A percentile compares a stretch with the other conserved stretches of the same genome.
phyloP scores from a whole-genome alignment of 176 grass and related monocot genomes.

The Oryza meyeriana region DNA sequence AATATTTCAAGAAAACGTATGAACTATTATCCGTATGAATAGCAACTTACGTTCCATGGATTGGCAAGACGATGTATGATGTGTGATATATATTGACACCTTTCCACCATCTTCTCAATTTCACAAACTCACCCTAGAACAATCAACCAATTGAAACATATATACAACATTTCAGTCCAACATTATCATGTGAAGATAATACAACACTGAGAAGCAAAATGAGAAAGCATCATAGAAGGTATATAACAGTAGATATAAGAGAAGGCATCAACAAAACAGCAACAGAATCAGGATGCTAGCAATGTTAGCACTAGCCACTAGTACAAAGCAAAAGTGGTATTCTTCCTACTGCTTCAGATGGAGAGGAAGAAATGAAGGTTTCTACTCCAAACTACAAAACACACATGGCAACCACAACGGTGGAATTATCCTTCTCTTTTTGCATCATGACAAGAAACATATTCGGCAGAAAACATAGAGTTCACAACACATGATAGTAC shows the following conservation, averaged over 20 bases:
- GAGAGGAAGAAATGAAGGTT: background rate
- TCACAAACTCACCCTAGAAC: slow-evolving; percentile 49
- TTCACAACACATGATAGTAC: slow-evolving; percentile 36
- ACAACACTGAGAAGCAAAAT: slow-evolving; percentile 4
- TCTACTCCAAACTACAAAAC: background rate
- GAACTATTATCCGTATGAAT: slow-evolving; percentile 2
- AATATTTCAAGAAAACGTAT: slow-evolving; percentile 18
- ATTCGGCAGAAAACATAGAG: slow-evolving; percentile 22
- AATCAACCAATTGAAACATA: slow-evolving; percentile 2
- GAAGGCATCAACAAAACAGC: background rate
- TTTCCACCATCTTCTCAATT: slow-evolving; percentile 98
- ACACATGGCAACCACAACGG: slow-evolving; percentile 9
- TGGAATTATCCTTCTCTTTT: background rate
- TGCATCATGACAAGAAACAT: background rate
- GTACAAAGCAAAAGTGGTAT: background rate
- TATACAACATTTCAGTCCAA: slow-evolving; percentile 13
- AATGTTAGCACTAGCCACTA: background rate
- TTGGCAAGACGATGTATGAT: slow-evolving; percentile 82
- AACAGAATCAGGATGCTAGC: background rate
- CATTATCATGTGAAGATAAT: slow-evolving; percentile 19
- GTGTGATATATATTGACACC: slow-evolving; percentile 87
- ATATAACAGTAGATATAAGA: background rate
- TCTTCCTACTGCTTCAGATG: background rate
- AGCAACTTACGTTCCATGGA: slow-evolving; percentile 76
- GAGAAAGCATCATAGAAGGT: background rate